Percentiles rank a stretch among this genome's conserved stretches.
Evolutionary conservation across 2,329 filamentous ascomycete species (phyloP).

Genomic region (Hypoxylon sp.): DNA sequence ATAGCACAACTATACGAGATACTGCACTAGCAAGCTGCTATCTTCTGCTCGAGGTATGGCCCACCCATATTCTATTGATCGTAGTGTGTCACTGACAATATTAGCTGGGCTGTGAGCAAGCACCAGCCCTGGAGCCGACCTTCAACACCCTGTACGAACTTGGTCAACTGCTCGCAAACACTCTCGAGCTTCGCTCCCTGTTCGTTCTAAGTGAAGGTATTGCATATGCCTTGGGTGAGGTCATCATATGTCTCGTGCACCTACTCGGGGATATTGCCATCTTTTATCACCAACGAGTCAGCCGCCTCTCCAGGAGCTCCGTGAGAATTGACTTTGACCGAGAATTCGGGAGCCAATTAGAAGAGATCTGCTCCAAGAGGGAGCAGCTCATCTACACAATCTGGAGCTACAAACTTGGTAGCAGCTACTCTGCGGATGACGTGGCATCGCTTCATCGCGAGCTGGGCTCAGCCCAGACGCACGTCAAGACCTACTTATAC

Average conservation of each 20-base stretch:
- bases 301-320: constrained; percentile 45
- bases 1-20: constrained; percentile 45
- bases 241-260: constrained; percentile 54
- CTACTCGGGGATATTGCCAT: constrained; percentile 53
- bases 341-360: constrained; percentile 53
- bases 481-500: constrained; percentile 50
- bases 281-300: constrained; percentile 54
- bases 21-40: constrained; percentile 56
- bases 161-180: constrained; percentile 54
- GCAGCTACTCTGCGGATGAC: constrained; percentile 39
- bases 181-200: constrained; percentile 55
- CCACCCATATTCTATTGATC: not conserved
- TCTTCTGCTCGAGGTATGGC: constrained; percentile 55
- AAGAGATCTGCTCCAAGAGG: constrained; percentile 53
- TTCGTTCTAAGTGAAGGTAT: constrained; percentile 51
- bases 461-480: constrained; percentile 49
- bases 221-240: constrained; percentile 51
- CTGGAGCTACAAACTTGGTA: constrained; percentile 53
- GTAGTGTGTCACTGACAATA: constrained; percentile 4
- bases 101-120: constrained; percentile 56
- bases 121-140: constrained; percentile 55
- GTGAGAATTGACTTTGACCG: constrained; percentile 54
- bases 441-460: constrained; percentile 51
- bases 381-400: constrained; percentile 53
- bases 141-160: constrained; percentile 57